Evolutionary conservation across 2,329 filamentous ascomycete species (phyloP).

Genomic region (Botrytis porri): DNA sequence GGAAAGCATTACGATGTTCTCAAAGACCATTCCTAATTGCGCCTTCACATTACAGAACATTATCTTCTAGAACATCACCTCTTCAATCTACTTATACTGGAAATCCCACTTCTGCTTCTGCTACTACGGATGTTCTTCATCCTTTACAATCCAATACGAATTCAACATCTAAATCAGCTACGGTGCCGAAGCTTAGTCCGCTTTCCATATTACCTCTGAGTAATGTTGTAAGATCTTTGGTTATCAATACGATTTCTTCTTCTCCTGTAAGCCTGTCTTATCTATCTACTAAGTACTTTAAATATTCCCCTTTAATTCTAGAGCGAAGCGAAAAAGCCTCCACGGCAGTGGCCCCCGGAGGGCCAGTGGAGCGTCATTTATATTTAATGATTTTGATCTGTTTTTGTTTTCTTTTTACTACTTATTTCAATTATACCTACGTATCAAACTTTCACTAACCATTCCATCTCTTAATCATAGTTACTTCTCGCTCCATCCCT

Average conservation of each 20-base stretch:
- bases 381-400: background rate
- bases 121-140: constrained; percentile 20
- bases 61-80: constrained; percentile 32
- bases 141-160: background rate
- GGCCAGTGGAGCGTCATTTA: background rate
- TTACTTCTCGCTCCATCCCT: constrained; percentile 69
- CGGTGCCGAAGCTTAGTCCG: constrained; percentile 40
- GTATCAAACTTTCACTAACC: constrained; percentile 26
- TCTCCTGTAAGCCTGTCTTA: constrained; percentile 45
- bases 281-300: background rate
- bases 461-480: constrained; percentile 22
- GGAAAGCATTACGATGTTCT: background rate
- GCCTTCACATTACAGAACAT: constrained; percentile 19
- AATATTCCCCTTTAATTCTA: background rate
- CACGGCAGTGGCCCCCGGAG: background rate
- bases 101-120: constrained; percentile 20
- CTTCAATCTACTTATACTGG: constrained; percentile 21
- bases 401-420: background rate
- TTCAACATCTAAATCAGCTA: constrained; percentile 18
- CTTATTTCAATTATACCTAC: background rate
- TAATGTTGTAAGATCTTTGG: constrained; percentile 65
- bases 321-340: background rate
- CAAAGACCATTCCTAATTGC: background rate
- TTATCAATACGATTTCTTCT: constrained; percentile 67
- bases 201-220: constrained; percentile 65